Base-by-base conservation (phyloP, 1,284 basidiomycete species). In the Sporisorium graminicola region DNA sequence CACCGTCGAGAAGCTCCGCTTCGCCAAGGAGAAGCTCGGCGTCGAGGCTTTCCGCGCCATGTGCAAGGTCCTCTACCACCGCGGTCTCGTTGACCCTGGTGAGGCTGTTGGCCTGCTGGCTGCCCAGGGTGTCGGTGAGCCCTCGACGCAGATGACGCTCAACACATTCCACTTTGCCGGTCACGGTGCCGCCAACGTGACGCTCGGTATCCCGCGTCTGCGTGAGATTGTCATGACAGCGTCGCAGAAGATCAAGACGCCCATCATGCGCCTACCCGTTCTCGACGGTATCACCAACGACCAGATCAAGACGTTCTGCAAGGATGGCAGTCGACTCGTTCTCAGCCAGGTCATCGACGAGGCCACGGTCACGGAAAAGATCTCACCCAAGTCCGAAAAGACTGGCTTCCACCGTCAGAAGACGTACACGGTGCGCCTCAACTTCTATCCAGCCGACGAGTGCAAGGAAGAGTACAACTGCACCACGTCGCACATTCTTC, bases 211-310 rank as follows among this genome's bases (percentile, higher is more conserved):
- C 79, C 97, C 97, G 52, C 95, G 97, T 87, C 89, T 99, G 26
- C 92, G 96, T 86, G 97, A 99, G 87, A 98, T 99, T 82, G 94
- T 99, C 83, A 98, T 99, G 95, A 98, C 97, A 0, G 97, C 97
- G 7, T 96, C 97, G 6, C 91, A 91, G 79, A 93, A 95, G 81
- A 97, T 96, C 65, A 95, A 95, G 86, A 99, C 96, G 3, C 97
- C 97, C 14, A 98, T 95, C n/a, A 99, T 99, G 97, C 92, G 89
- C 46, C 92, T 99, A 87, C 91, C 90, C 29, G 69, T 83, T 27
- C 66, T 80, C 1, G 75, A 80, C 2, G 81, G 82, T 12, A 77
- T 84, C 62, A 78, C 79, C 22, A 56, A 66, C 20, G 81, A 78
- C 81, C 90, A 42, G 87, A 89, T 52, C 87, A 88, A 43, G 90